Evolutionary conservation across 2,329 filamentous ascomycete genomes (phyloP).

Genomic region (Colletotrichum nymphaeae): DNA sequence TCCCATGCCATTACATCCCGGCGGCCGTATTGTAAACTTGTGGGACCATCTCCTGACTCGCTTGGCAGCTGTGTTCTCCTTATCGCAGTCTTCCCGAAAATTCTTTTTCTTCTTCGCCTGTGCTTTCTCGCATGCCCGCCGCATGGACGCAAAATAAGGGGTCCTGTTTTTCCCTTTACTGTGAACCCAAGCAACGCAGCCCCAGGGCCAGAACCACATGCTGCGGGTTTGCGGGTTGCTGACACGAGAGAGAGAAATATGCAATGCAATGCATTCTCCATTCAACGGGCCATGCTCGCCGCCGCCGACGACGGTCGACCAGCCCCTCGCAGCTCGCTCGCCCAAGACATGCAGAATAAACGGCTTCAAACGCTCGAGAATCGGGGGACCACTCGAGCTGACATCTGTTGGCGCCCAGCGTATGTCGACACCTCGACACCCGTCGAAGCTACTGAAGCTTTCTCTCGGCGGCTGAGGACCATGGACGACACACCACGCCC

Average conservation of each 20-base stretch:
- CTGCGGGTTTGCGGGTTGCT: not conserved
- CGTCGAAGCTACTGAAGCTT: constrained; percentile 7
- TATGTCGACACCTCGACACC: not conserved
- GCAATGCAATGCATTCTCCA: constrained; percentile 27
- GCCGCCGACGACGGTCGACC: not conserved
- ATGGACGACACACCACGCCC: not conserved
- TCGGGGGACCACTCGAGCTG: not conserved
- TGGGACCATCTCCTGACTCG: constrained; percentile 33
- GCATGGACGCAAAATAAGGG: constrained; percentile 12
- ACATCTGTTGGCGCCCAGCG: constrained; percentile 2
- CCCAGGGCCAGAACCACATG: not conserved
- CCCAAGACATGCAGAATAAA: constrained; percentile 5
- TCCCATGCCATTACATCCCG: constrained; percentile 2
- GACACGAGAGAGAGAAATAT: constrained; percentile 28
- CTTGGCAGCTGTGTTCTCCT: constrained; percentile 15
- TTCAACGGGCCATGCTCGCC: constrained; percentile 3
- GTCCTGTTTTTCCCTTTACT: not conserved
- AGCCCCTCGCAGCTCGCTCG: not conserved
- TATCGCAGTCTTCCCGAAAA: constrained; percentile 33
- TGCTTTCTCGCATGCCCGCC: not conserved
- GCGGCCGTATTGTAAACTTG: not conserved
- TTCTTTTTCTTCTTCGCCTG: constrained; percentile 12
- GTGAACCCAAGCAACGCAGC: not conserved
- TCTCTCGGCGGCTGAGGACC: constrained; percentile 2
- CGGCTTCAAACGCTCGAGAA: not conserved